Evolutionary conservation across 768 basidiomycete species (phyloP), one percentile per base, ranked within the genome.

Genomic region (Aureoboletus auriporus): DNA sequence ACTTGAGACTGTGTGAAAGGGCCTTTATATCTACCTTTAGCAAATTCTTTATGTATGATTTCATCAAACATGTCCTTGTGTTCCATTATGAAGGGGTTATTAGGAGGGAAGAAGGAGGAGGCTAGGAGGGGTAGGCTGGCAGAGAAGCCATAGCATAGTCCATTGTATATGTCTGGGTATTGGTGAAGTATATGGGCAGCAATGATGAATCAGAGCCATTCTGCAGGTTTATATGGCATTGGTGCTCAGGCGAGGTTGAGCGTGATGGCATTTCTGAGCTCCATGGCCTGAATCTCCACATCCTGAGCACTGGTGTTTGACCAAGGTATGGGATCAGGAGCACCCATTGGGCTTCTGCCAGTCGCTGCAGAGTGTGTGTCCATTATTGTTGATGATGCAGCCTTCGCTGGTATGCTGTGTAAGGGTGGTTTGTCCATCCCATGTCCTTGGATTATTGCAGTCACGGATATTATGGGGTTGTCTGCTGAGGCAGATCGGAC

Each of bases 1-100:
- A 69, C 31, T 13, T 37, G 23, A 1, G 17, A 40, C 34, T 40
- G 31, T 37, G 65, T 65, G 16, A 28, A 37, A 1, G 44, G 50
- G 5, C 40, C 41, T 1, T 37, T 3, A 11, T 46, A 51, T 0
- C 40, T 5, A 3, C 13, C 23, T 27, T 46, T 51, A 6, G 3
- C 1, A 6, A 44, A 40, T 13, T 49, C 49, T 20, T 44, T 49
- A 2, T 16, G n/a, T 0, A 42, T n/a, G 13, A 51, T 51, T 0
- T 51, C 30, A 7, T 20, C 10, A 10, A 49, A 50, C 6, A 33
- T 12, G 4, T 30, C 30, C 4, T 1, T 10, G 20, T 16, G 8
- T 38, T 5, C 1, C 8, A 5, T 0, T 1, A 51, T 17, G 8
- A 44, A 40, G 2, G 34, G 27, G 3, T 16, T 33, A 12, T 49